Evolutionary conservation across 192 early-diverging fungal genomes (phyloP), one percentile per base, ranked within the genome.

Genomic region (Coemansia sp.): DNA sequence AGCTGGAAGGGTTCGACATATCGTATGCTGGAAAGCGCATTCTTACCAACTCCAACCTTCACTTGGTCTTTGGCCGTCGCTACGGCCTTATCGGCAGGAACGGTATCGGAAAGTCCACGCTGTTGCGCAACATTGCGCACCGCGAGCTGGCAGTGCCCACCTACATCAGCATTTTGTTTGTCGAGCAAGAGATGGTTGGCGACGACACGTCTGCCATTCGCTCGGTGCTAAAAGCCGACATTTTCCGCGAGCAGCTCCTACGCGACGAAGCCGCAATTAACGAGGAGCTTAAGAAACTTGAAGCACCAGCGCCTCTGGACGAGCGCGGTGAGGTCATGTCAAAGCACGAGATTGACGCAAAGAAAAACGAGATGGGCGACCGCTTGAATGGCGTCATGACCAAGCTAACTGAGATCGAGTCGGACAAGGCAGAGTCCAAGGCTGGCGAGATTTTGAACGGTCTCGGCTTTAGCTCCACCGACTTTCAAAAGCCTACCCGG

Each of bases 141-240:
- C 87, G 94, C 63, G 97, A 99, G 71, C 74, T 99, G 56, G 77
- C 78, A 13, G 82, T 95, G 14, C 93, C 94, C 26, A 80, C 83
- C 0, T 92, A 99, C 64, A 94, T 99, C 57, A 85, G 87, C 49
- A 88, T 99, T 56, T 73, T 97, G 53, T 92, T 97, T 80, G 97
- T 99, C 36, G 97, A 99, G 63, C 97, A 99, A 64, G 97, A 99
- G 73, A 93, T 99, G 81, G 74, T 75, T 42, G 95, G 93, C 58
- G 94, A 91, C 59, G 92, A 94, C 63, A 92, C 85, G 0, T 58
- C 80, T 9, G 95, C 94, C 6, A 63, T 99, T 25, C 77, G 83
- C 40, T 90, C 93, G 38, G 97, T 99, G 38, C 79, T 99, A 17
- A 80, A 89, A 69, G 94, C 94, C 14, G 97, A 99, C 71, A 72